These are phyloP conservation scores for Tetradesmus obliquus DNA, from an alignment of 139 green algal species.

Conservation along the genomic window DNA sequence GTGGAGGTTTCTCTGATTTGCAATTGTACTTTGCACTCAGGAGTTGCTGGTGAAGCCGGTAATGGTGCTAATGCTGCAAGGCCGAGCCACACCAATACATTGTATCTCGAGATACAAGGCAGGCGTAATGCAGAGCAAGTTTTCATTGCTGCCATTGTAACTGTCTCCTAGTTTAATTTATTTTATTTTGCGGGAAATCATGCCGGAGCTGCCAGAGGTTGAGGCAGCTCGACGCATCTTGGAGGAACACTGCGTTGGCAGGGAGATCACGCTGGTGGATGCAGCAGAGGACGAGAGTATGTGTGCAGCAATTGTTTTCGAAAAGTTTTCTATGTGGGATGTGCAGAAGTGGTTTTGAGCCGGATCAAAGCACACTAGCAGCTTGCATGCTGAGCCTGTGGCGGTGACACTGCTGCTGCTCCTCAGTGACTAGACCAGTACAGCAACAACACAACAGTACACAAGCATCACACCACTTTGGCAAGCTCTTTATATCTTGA, in stretches of 20 bases:
- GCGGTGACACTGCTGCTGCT: background rate
- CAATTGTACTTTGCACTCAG: no score
- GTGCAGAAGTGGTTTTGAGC: no score
- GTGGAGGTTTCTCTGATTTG: no score
- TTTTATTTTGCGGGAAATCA: background rate
- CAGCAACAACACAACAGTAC: background rate
- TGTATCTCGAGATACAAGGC: background rate
- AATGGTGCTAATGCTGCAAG: no score
- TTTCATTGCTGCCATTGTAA: no score
- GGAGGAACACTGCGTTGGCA: constrained; percentile 50
- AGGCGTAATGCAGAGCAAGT: background rate
- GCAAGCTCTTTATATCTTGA: no score
- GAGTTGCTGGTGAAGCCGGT: no score
- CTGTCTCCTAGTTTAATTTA: no score
- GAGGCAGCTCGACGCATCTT: constrained; percentile 72
- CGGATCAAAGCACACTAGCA: background rate
- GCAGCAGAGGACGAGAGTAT: constrained; percentile 55
- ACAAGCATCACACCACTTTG: no score
- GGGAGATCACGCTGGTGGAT: constrained; percentile 52
- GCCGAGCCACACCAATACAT: no score
- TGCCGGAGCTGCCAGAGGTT: constrained; percentile 77
- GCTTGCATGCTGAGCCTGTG: background rate
- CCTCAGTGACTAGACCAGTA: background rate
- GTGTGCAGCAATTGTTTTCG: background rate
- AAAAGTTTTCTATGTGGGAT: no score